Evolutionary conservation across 306 rosid genomes (phyloP), one percentile per base, ranked within the genome.

Genomic region (Cucumis cinereus): DNA sequence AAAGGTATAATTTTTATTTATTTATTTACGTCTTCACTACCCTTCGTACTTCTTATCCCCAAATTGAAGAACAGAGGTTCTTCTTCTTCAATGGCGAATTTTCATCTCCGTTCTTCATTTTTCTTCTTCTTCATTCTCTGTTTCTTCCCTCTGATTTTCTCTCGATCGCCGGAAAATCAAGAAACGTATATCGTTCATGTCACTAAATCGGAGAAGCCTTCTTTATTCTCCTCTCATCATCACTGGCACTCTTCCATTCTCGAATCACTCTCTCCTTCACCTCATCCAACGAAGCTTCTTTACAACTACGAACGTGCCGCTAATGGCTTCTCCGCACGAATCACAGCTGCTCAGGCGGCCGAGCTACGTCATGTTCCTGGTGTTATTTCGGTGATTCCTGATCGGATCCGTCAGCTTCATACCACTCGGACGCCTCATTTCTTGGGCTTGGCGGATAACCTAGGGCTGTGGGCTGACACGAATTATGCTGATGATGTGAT

Each of bases 101-200:
- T 26, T 8, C 33, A 23, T 67, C 16, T 6, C 10, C 59, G 73
- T 22, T 72, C 52, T 16, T 14, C 57, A 64, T 17, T 67, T 64
- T 45, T 45, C 59, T 52, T 60, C 78, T 8, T 86, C 64, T 2
- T 79, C 74, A 0, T 73, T 56, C 23, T 83, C 58, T 79, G 43
- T 75, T 55, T 73, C 9, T 1, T 68, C 38, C 69, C 81, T 33
- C n/a, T 53, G 4, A 10, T 81, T 2, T 38, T 78, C 56, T 80
- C 87, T 4, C 17, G 68, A 8, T 78, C 69, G 58, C 80, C 82
- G 0, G 88, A 87, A 24, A 55, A 15, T 57, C 91, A 88, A 2
- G 84, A 70, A 38, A 90, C 89, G 66, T 91, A 80, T 83, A 90
- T 94, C 77, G 75, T 94, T 85, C 95, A 94, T 86, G 91, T 91